Evolutionary conservation across 768 basidiomycete genomes (phyloP).

Genomic region (Amanita exitialis): DNA sequence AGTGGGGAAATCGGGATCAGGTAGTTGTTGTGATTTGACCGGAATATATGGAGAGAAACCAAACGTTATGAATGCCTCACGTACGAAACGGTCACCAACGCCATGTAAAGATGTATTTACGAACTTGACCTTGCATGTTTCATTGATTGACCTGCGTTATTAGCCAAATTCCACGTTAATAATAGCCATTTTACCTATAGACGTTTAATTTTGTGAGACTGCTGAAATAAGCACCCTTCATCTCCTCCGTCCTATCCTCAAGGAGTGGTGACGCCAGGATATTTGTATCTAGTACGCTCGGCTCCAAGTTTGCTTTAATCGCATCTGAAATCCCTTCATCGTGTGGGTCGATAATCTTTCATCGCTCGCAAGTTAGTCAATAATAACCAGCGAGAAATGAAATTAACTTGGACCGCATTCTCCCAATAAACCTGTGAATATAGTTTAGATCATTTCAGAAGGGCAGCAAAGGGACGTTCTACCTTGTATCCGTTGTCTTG

Average conservation of each 20-base stretch:
- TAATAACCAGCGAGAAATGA: background rate
- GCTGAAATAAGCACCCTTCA: slow-evolving; percentile 50
- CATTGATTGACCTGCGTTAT: slow-evolving; percentile 20
- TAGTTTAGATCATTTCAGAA: background rate
- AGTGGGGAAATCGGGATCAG: slow-evolving; percentile 82
- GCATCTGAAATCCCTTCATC: slow-evolving; percentile 65
- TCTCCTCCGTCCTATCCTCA: slow-evolving; percentile 45
- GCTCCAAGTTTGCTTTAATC: slow-evolving; percentile 53
- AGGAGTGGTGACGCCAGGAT: slow-evolving; percentile 33
- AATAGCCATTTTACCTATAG: slow-evolving; percentile 13
- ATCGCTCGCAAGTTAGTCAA: slow-evolving; percentile 1
- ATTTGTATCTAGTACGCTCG: slow-evolving; percentile 31
- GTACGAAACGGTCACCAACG: slow-evolving; percentile 61
- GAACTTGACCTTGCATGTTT: slow-evolving; percentile 37
- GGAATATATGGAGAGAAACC: slow-evolving; percentile 51
- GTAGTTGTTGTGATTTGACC: slow-evolving; percentile 55
- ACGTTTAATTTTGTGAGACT: slow-evolving; percentile 22
- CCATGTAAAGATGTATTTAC: slow-evolving; percentile 92
- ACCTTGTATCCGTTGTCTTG: slow-evolving; percentile 88
- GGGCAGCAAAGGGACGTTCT: background rate
- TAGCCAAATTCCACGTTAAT: background rate
- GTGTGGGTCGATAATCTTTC: slow-evolving; percentile 76
- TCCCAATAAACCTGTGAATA: slow-evolving; percentile 73
- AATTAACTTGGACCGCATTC: slow-evolving; percentile 67
- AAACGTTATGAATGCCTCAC: slow-evolving; percentile 44